Base-by-base conservation (phyloP, 768 basidiomycete genomes). In the Tricholoma furcatifolium region DNA sequence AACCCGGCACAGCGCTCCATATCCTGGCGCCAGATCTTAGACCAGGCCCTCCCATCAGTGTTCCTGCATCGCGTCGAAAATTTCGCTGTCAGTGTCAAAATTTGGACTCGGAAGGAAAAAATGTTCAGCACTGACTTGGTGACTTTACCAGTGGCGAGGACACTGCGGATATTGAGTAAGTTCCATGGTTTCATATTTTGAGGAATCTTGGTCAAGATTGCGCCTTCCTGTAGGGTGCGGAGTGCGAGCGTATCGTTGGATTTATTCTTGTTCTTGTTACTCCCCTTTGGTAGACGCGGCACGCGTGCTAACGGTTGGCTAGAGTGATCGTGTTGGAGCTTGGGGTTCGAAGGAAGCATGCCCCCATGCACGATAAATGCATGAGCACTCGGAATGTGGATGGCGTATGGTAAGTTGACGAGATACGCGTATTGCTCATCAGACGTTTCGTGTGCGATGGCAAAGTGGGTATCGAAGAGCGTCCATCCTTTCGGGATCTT, bases 321-420 rank as follows among this genome's bases (percentile, higher is more conserved):
- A 21, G 70, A 68, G 59, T 83, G 72, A 20, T 71, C 73, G 15
- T 71, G 65, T 24, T 79, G 64, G 55, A 74, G 79, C 1, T 67
- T 70, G 2, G 91, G 87, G 63, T 96, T 83, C 5, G 76, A 78
- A 0, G 93, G 78, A 2, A 98, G 76, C 17, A 96, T 62, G 6
- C 95, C 95, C 1, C 84, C 94, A 59, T 97, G 93, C 1, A 86
- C 90, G 43, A 95, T 75, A 70, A 84, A 85, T 1, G 84, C 69
- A 62, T 95, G 91, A 2, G 87, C 80, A 2, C 78, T 77, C 0
- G 93, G 91, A 14, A 89, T 69, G 63, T 96, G 84, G 7, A 94
- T 72, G 43, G 78, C 74, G 27, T 93, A 71, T 0, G 95, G 94
- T 0, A 93, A 70, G n/a, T 79, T 71, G 27, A 81, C 66, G 24